These are phyloP conservation scores for Puccinia hordei DNA, from an alignment of 1,284 basidiomycete species.

Conservation along the genomic window DNA sequence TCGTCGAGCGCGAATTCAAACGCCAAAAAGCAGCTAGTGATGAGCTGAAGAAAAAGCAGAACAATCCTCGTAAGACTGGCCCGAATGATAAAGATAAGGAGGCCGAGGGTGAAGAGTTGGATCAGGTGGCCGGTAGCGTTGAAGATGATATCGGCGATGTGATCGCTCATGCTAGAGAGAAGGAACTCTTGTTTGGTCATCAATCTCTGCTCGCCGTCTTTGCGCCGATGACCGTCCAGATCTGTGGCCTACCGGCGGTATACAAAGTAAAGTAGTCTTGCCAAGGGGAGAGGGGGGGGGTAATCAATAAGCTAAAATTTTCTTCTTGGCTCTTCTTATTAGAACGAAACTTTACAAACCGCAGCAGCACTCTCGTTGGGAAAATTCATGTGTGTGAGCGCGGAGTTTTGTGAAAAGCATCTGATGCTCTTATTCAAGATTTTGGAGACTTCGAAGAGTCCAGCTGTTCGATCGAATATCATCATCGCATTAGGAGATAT, in stretches of 20 bases:
- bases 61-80: neutral
- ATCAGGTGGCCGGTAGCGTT: constrained; percentile 94
- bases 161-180: constrained; percentile 79
- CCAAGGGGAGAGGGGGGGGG: too few species aligned
- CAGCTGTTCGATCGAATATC: constrained; percentile 88
- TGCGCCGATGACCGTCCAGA: constrained; percentile 84
- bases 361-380: constrained; percentile 86
- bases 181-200: constrained; percentile 80
- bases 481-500: constrained; percentile 97
- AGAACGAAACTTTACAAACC: constrained; percentile 83
- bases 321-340: constrained; percentile 12
- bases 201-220: constrained; percentile 81
- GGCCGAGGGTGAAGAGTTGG: constrained; percentile 74
- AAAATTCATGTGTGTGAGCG: constrained; percentile 95
- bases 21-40: constrained; percentile 86
- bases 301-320: too few species aligned
- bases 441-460: constrained; percentile 83
- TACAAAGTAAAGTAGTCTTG: constrained; percentile 64
- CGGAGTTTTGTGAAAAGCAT: constrained; percentile 87
- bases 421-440: constrained; percentile 88
- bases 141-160: constrained; percentile 97
- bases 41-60: constrained; percentile 58
- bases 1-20: constrained; percentile 97
- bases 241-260: constrained; percentile 76
- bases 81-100: constrained; percentile 65